Percentiles rank a stretch among this genome's conserved stretches.
Evolutionary conservation across 148 eudicot genomes (phyloP).

Genomic region (Cornus controversa): DNA sequence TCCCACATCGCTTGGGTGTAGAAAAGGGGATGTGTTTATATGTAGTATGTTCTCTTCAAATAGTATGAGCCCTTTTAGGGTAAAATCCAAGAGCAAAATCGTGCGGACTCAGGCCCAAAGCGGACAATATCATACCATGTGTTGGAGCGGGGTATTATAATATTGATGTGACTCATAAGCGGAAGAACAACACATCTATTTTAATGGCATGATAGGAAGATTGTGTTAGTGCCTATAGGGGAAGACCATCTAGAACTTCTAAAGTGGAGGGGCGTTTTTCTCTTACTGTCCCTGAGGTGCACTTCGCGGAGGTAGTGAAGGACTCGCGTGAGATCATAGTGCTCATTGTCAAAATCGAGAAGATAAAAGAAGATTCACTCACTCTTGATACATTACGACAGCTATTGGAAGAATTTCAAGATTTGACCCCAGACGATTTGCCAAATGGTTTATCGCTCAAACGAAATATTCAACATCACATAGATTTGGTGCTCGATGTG

Average conservation of each 20-base stretch:
- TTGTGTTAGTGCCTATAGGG: neutral
- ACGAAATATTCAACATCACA: no score
- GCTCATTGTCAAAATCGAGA: no score
- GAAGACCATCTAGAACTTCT: neutral
- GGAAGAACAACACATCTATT: neutral
- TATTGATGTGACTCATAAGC: neutral
- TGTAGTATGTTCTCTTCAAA: no score
- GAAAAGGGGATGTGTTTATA: no score
- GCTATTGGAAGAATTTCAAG: neutral
- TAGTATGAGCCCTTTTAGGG: no score
- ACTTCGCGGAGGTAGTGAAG: neutral
- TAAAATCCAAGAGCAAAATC: no score
- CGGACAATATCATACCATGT: no score
- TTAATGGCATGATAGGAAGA: neutral
- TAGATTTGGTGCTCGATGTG: neutral
- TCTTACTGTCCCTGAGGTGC: neutral
- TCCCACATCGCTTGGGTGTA: no score
- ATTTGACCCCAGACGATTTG: neutral
- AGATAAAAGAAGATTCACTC: neutral
- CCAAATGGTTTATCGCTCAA: neutral
- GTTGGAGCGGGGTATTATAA: no score
- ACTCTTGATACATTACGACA: neutral
- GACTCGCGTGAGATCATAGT: neutral
- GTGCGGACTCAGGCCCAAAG: no score
- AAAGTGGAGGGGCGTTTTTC: neutral